Conservation (phyloP, 495 filamentous ascomycete species). For the Darksidea phi region DNA sequence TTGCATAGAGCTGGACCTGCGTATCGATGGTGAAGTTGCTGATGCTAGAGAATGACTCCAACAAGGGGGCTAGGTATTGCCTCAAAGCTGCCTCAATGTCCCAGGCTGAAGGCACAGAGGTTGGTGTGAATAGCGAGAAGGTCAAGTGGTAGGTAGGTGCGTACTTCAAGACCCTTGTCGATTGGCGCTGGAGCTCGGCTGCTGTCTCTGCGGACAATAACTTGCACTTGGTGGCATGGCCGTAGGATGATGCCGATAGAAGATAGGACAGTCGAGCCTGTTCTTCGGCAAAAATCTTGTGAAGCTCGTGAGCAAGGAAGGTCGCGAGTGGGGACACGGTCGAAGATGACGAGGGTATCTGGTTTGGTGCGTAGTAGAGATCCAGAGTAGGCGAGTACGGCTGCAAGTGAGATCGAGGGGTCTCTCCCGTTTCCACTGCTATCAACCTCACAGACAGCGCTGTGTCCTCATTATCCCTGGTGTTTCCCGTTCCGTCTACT, state of each 20-base stretch:
- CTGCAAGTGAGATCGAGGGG: conserved; percentile 60
- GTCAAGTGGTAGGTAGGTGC: conserved; percentile 93
- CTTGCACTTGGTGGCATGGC: conserved; percentile 32
- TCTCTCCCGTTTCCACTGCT: conserved; percentile 56
- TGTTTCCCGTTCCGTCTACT: conserved; percentile 6
- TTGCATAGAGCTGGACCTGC: conserved; percentile 90
- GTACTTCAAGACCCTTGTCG: conserved; percentile 83
- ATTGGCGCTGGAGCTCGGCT: conserved; percentile 57
- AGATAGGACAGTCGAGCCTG: conserved; percentile 84
- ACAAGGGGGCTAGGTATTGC: conserved; percentile 76
- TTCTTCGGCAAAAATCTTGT: conserved; percentile 80
- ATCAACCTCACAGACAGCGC: conserved; percentile 70
- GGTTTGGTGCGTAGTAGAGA: conserved; percentile 73
- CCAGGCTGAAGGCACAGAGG: conserved; percentile 78
- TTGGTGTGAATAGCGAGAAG: conserved; percentile 88
- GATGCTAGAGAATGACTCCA: conserved; percentile 73
- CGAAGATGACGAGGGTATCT: conserved; percentile 65
- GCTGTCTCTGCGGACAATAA: conserved; percentile 50
- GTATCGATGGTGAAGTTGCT: conserved; percentile 97
- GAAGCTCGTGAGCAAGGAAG: conserved; percentile 77
- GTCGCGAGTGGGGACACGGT: conserved; percentile 72
- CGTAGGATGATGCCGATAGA: conserved; percentile 54
- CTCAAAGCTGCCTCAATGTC: conserved; percentile 81
- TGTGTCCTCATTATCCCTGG: conserved; percentile 45
- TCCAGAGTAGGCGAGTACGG: conserved; percentile 71